phyloP scores from a whole-genome alignment of 2,329 filamentous ascomycete species.

The Botrytis medusae region DNA sequence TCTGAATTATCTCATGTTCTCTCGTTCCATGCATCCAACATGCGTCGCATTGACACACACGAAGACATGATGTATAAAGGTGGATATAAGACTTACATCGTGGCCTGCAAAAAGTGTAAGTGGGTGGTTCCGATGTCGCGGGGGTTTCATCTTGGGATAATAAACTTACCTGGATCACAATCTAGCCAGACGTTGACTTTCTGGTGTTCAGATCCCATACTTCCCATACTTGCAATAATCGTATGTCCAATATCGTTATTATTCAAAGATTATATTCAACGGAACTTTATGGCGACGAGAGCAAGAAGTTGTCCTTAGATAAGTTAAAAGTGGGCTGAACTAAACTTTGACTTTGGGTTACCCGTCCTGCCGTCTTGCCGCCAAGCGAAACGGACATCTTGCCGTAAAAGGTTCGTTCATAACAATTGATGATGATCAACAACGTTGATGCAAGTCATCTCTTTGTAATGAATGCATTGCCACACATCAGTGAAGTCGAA shows the following conservation, averaged over 20 bases:
- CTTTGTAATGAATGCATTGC: background rate
- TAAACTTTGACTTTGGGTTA: too few relatives aligned
- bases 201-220: conserved; percentile 20
- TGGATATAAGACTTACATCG: conserved; percentile 40
- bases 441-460: background rate
- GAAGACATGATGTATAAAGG: background rate
- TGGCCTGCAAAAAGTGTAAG: conserved; percentile 52
- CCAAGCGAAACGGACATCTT: background rate
- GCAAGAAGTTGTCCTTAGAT: background rate
- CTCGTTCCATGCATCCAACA: background rate
- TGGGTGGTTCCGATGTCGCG: background rate
- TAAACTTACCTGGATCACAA: conserved; percentile 59
- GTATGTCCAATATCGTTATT: background rate
- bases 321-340: background rate
- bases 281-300: background rate
- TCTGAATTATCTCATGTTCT: background rate
- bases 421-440: background rate
- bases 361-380: background rate
- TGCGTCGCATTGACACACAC: background rate
- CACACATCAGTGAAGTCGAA: background rate
- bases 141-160: background rate
- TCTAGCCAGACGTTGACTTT: conserved; percentile 60
- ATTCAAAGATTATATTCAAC: background rate
- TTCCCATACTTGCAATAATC: background rate
- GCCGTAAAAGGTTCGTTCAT: background rate